Evolutionary conservation across 83 land plant species (phyloP).

Genomic region (Picea mariana): DNA sequence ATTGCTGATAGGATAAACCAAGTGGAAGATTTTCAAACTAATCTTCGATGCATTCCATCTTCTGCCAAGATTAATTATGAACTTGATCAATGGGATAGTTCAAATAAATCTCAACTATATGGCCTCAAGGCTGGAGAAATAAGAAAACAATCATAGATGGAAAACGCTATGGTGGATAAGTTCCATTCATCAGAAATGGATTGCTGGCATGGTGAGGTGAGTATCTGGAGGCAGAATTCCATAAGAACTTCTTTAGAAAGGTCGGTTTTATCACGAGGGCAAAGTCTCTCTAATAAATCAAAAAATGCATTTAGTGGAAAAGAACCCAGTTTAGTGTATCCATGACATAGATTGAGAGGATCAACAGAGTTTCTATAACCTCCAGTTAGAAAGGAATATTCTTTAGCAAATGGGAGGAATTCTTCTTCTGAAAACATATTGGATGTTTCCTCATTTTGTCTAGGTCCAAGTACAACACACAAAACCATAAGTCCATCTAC

Average conservation of each 20-base stretch:
- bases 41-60: not conserved
- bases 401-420: conserved; percentile 13
- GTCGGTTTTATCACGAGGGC: not conserved
- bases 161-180: not conserved
- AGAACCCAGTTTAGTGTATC: conserved; percentile 20
- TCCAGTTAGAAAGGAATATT: conserved; percentile 41
- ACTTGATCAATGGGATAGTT: conserved; percentile 2
- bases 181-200: not conserved
- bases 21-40: not conserved
- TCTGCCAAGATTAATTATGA: not conserved
- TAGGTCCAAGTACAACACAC: not conserved
- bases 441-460: conserved; percentile 16
- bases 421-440: conserved; percentile 21
- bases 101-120: not conserved
- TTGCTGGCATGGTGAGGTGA: conserved; percentile 5
- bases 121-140: not conserved
- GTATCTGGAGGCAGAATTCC: conserved; percentile 15
- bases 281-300: not conserved
- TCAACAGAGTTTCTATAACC: conserved; percentile 40
- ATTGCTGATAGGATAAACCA: not conserved
- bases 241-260: conserved; percentile 12
- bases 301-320: conserved; percentile 1
- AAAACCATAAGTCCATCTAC: conserved; percentile 58
- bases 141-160: not conserved
- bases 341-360: conserved; percentile 45